phyloP scores from a whole-genome alignment of 306 rosid species.

The Coriaria nepalensis region DNA sequence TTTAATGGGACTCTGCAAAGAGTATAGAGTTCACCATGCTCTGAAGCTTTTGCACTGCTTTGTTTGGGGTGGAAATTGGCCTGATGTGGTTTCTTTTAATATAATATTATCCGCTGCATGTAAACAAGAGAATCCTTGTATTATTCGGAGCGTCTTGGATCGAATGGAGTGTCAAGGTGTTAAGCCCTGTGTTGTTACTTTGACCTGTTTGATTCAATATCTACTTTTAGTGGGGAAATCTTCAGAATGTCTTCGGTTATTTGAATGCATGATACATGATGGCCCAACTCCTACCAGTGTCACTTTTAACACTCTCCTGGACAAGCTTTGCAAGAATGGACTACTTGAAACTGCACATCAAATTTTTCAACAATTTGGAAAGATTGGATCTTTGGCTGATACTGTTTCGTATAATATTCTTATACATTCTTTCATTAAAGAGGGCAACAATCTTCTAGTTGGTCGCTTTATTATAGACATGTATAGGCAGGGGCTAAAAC shows the following conservation, averaged over 20 bases:
- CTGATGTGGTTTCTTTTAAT: constrained; percentile 30
- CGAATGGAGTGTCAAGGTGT: constrained; percentile 23
- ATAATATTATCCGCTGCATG: constrained; percentile 31
- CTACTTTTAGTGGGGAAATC: constrained; percentile 16
- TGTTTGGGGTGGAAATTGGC: constrained; percentile 23
- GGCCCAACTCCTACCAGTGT: constrained; percentile 14
- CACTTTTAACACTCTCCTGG: constrained; percentile 24
- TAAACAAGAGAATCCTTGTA: constrained; percentile 16
- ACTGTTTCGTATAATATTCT: constrained; percentile 24
- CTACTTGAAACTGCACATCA: constrained; percentile 13
- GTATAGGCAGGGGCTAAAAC: constrained; percentile 20
- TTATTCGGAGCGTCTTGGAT: constrained; percentile 17
- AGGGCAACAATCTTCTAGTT: constrained; percentile 5
- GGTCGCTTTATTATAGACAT: constrained; percentile 17
- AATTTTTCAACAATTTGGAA: constrained; percentile 14
- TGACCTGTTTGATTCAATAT: constrained; percentile 30
- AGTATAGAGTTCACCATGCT: constrained; percentile 20
- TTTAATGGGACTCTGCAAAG: constrained; percentile 25
- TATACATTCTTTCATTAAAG: constrained; percentile 18
- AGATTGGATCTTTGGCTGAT: constrained; percentile 13
- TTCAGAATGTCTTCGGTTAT: constrained; percentile 23
- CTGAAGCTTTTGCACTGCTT: constrained; percentile 24
- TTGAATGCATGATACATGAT: constrained; percentile 19
- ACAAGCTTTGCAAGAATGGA: constrained; percentile 26
- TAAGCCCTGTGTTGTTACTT: constrained; percentile 21